Evolutionary conservation across 495 filamentous ascomycete genomes (phyloP), one percentile per base, ranked within the genome.

Genomic region (Astrothelium subdiscretum): DNA sequence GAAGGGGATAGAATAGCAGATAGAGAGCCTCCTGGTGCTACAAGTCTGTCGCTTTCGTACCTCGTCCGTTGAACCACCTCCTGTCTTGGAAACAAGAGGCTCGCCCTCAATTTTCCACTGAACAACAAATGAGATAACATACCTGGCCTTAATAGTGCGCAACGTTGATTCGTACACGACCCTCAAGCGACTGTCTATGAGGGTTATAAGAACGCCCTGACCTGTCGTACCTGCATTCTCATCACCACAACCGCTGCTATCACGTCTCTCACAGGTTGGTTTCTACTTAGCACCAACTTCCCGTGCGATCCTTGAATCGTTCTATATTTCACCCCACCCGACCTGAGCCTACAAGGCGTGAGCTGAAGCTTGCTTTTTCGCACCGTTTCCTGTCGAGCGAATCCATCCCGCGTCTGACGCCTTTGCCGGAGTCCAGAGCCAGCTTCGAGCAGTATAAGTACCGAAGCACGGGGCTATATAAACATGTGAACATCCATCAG

Each of bases 31-130:
- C 58, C 38, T 65, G 63, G 59, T 52, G 40, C 59, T 68, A 59
- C 59, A 54, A 12, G 60, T 66, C 40, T 60, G 62, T 62, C 64
- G 61, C 61, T 48, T n/a, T 66, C 59, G 61, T 65, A 62, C 57
- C 40, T 63, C 59, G 13, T 51, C 20, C 15, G 35, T 59, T 5
- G 2, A 22, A 58, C 26, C 15, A 6, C n/a, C 12, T 22, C 57
- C 57, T 35, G 31, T 59, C 57, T 18, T 12, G 24, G 31, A 27
- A 38, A 24, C 57, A 35, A 15, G 22, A 29, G 12, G 8, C 24
- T 8, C 24, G 8, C 20, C 8, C 48, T 24, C 24, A 12, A 22
- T 5, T 5, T 48, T 29, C 24, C 26, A 26, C 8, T 20, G 8
- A 20, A 27, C 24, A 8, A 29, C 29, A 54, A 54, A 54, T 29